Conservation (phyloP, 352 stramenopile species). For the Globisporangium irregulare region DNA sequence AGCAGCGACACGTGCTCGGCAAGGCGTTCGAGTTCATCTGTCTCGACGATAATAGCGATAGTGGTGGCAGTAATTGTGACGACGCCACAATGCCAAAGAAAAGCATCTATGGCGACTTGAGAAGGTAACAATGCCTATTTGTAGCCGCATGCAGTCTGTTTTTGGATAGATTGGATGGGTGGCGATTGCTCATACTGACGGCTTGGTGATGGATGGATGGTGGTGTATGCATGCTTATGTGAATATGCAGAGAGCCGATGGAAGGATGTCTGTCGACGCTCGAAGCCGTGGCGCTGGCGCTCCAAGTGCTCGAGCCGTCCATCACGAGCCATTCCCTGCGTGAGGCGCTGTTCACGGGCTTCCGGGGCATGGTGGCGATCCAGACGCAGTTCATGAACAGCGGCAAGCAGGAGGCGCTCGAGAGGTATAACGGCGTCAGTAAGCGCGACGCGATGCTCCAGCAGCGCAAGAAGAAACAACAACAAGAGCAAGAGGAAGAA, state of each 20-base stretch:
- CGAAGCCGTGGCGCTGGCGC: conserved; percentile 54
- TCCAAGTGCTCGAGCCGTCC: conserved; percentile 40
- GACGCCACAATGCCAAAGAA: conserved; percentile 1
- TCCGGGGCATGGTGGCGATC: conserved; percentile 55
- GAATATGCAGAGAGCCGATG: conserved; percentile 55
- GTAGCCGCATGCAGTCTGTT: neutral
- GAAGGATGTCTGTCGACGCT: conserved; percentile 72
- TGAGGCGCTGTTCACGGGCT: conserved; percentile 38
- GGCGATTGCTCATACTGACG: neutral
- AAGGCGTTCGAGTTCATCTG: conserved; percentile 48
- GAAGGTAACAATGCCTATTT: conserved; percentile 21
- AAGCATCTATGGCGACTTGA: conserved; percentile 68
- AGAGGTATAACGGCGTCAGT: conserved; percentile 35
- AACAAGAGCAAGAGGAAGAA: neutral
- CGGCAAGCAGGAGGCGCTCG: conserved; percentile 27
- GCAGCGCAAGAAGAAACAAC: conserved; percentile 21
- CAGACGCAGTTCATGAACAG: conserved; percentile 44
- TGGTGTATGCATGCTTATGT: neutral
- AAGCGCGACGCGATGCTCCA: conserved; percentile 34
- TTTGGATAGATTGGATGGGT: neutral
- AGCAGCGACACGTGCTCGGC: conserved; percentile 21
- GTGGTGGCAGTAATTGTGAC: neutral
- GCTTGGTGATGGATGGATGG: neutral
- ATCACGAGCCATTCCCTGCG: conserved; percentile 17
- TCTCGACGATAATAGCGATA: conserved; percentile 19